A percentile compares a stretch with the other conserved stretches of the same genome.
phyloP scores from a whole-genome alignment of 2,329 filamentous ascomycete genomes.

The Aspergillus neotritici region DNA sequence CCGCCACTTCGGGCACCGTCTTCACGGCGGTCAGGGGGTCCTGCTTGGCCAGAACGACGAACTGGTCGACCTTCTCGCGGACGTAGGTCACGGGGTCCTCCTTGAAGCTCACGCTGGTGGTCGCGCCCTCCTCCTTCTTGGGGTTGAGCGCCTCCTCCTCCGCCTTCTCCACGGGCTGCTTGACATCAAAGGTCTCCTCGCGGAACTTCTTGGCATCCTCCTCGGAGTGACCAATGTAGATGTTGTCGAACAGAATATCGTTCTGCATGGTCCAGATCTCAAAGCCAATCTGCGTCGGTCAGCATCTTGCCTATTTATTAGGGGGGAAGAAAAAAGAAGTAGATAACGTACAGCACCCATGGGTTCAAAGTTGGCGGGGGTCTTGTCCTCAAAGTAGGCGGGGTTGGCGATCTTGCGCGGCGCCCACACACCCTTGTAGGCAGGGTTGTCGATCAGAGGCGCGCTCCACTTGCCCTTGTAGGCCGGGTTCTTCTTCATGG shows the following conservation, averaged over 20 bases:
- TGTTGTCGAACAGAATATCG: slow-evolving; percentile 98
- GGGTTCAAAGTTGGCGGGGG: slow-evolving; percentile 90
- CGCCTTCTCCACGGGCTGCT: slow-evolving; percentile 75
- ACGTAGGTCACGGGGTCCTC: slow-evolving; percentile 85
- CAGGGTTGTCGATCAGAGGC: slow-evolving; percentile 91
- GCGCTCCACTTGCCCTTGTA: slow-evolving; percentile 99
- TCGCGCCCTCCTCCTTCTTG: slow-evolving; percentile 66
- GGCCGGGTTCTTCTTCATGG: slow-evolving; percentile 86
- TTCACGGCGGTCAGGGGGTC: slow-evolving; percentile 80
- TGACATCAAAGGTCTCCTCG: slow-evolving; percentile 82
- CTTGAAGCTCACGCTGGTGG: slow-evolving; percentile 70
- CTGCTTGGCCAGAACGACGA: slow-evolving; percentile 75
- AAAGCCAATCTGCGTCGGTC: slow-evolving; percentile 92
- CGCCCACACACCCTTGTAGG: slow-evolving; percentile 93
- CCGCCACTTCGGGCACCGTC: slow-evolving; percentile 87
- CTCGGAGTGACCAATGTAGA: slow-evolving; percentile 97
- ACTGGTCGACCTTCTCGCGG: slow-evolving; percentile 89
- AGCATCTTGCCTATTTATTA: slow-evolving; percentile 30
- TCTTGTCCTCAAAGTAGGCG: slow-evolving; percentile 94
- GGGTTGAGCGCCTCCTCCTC: slow-evolving; percentile 75
- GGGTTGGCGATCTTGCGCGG: slow-evolving; percentile 97
- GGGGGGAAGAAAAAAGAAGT: background rate
- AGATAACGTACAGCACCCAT: slow-evolving; percentile 78
- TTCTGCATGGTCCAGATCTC: slow-evolving; percentile 99
- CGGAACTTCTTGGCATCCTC: slow-evolving; percentile 87